These are phyloP conservation scores for Phytophthora multivora DNA, from an alignment of 352 stramenopile species.

Conservation along the genomic window DNA sequence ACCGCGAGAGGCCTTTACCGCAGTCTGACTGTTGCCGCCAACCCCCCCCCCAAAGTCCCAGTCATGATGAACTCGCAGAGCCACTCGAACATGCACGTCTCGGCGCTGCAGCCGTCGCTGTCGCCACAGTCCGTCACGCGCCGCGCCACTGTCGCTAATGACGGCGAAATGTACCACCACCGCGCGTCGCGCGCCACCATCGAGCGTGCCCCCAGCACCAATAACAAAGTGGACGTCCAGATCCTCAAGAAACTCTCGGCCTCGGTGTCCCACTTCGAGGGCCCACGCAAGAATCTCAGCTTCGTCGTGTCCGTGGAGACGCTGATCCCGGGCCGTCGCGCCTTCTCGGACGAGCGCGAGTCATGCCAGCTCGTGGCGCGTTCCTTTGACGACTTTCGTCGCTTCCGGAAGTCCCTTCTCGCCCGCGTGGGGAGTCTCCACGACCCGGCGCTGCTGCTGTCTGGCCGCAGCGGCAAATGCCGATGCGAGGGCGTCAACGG, in stretches of 20 bases:
- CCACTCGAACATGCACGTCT: constrained; percentile 41
- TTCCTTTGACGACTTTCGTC: constrained; percentile 80
- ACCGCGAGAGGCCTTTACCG: neutral
- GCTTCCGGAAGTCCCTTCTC: constrained; percentile 77
- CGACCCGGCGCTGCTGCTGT: constrained; percentile 42
- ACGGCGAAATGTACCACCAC: constrained; percentile 30
- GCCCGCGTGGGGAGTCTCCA: constrained; percentile 56
- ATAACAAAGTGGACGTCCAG: constrained; percentile 65
- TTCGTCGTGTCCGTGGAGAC: constrained; percentile 83
- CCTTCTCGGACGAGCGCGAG: constrained; percentile 65
- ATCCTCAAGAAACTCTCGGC: constrained; percentile 85
- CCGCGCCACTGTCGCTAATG: constrained; percentile 45
- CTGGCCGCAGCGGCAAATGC: constrained; percentile 53
- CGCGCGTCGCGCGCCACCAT: constrained; percentile 37
- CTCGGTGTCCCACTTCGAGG: constrained; percentile 72
- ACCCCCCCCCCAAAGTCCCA: constrained; percentile 1
- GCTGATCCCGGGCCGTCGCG: constrained; percentile 57
- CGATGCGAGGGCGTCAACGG: constrained; percentile 55
- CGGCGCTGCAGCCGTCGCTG: constrained; percentile 44
- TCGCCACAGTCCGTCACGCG: constrained; percentile 47
- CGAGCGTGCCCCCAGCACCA: constrained; percentile 36
- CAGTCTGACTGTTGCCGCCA: constrained; percentile 3
- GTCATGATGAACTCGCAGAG: constrained; percentile 36
- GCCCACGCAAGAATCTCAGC: constrained; percentile 72
- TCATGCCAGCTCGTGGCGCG: constrained; percentile 73